Evolutionary conservation across 1,139 yeast species (phyloP).

Genomic region (Nakaseomyces nivariensis): DNA sequence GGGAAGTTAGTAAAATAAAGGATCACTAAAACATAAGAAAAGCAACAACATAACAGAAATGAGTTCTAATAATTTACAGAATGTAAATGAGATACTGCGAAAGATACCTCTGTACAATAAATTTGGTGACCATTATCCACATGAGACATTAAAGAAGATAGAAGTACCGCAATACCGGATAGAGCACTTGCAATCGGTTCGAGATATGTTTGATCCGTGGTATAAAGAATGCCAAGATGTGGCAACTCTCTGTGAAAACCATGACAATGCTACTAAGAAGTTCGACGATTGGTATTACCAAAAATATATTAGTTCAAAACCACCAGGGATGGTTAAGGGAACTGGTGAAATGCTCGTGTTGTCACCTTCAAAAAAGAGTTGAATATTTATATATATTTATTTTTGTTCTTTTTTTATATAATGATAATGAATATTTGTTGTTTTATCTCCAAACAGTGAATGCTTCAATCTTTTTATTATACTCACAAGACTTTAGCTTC

Average conservation of each 20-base stretch:
- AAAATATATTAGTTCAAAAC: constrained; percentile 20
- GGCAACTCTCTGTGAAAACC: constrained; percentile 7
- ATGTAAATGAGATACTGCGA: constrained; percentile 17
- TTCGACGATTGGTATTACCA: constrained; percentile 24
- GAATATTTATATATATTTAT: constrained; percentile 3
- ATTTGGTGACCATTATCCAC: constrained; percentile 17
- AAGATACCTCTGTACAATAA: constrained; percentile 19
- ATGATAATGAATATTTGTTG: constrained; percentile 1
- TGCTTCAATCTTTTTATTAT: background rate
- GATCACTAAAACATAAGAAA: too few relatives aligned
- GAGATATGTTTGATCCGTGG: constrained; percentile 25
- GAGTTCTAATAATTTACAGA: background rate
- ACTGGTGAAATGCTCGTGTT: constrained; percentile 8
- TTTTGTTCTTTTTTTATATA: background rate
- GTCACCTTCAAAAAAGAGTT: constrained; percentile 17
- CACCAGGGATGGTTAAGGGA: constrained; percentile 23
- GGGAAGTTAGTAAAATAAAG: too few relatives aligned
- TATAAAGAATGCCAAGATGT: constrained; percentile 16
- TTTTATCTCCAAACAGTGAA: background rate
- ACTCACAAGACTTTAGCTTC: constrained; percentile 47
- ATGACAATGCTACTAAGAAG: constrained; percentile 8
- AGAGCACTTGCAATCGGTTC: constrained; percentile 13
- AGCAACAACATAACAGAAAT: background rate
- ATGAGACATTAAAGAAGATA: constrained; percentile 8
- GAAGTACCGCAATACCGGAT: constrained; percentile 15